phyloP scores from a whole-genome alignment of 352 stramenopile genomes.

The Ophiocytium majus region DNA sequence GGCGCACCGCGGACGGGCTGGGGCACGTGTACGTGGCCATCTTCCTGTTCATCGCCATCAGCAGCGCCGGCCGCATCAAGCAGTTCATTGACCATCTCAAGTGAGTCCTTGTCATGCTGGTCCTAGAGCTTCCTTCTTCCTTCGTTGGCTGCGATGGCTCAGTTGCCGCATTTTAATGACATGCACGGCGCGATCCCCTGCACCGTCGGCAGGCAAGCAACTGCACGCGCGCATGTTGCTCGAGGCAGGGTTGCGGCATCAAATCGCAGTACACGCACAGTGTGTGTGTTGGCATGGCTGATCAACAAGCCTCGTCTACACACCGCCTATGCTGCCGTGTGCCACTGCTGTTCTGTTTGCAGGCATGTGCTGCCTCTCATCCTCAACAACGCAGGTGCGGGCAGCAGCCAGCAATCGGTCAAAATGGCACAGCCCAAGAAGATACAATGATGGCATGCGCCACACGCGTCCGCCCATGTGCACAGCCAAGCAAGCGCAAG shows the following conservation, averaged over 20 bases:
- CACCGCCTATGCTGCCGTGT: background rate
- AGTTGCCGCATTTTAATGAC: too few species aligned
- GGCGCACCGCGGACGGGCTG: constrained; percentile 1
- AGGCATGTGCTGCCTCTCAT: background rate
- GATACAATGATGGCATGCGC: background rate
- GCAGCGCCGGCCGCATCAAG: constrained; percentile 14
- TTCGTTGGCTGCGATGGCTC: too few species aligned
- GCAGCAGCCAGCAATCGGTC: background rate
- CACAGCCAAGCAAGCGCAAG: too few species aligned
- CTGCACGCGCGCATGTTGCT: too few species aligned
- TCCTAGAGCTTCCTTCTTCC: too few species aligned
- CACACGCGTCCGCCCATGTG: too few species aligned
- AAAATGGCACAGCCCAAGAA: background rate
- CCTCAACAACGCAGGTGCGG: background rate
- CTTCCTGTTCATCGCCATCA: constrained; percentile 26
- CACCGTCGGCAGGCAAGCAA: too few species aligned
- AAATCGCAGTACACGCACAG: too few species aligned
- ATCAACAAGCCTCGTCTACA: background rate
- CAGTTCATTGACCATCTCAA: constrained; percentile 14
- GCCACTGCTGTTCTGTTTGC: background rate
- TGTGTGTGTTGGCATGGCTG: background rate
- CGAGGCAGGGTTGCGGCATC: too few species aligned
- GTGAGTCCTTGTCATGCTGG: background rate
- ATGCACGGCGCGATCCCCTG: too few species aligned
- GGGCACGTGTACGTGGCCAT: constrained; percentile 20